phyloP scores from a whole-genome alignment of 1,284 basidiomycete genomes.

The Chondrostereum purpureum region DNA sequence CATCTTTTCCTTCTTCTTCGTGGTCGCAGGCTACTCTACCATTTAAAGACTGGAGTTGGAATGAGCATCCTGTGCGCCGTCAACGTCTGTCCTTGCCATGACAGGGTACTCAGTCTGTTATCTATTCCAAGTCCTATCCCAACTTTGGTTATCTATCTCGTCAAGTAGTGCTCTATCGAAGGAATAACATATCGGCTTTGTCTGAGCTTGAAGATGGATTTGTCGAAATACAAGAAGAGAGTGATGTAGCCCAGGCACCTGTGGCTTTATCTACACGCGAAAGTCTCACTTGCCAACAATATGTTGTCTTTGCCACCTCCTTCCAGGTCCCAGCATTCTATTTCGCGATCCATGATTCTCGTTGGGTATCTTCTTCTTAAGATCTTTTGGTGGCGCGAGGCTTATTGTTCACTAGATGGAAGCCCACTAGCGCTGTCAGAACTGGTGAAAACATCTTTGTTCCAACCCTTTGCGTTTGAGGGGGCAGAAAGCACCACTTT shows the following conservation, averaged over 20 bases:
- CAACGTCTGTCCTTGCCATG: conserved; percentile 12
- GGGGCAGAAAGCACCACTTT: conserved; percentile 42
- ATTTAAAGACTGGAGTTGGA: conserved; percentile 47
- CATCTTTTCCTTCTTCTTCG: not conserved
- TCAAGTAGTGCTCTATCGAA: conserved; percentile 12
- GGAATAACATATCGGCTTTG: not conserved
- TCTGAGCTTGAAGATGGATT: conserved; percentile 12
- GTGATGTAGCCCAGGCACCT: conserved; percentile 30
- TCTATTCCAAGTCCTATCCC: conserved; percentile 24
- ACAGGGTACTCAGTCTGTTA: conserved; percentile 8
- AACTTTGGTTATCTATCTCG: conserved; percentile 46
- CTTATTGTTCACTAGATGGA: conserved; percentile 43
- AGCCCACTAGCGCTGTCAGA: conserved; percentile 49
- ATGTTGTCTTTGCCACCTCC: conserved; percentile 64
- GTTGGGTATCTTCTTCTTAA: conserved; percentile 38
- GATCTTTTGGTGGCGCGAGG: conserved; percentile 8
- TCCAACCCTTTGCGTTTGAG: conserved; percentile 42
- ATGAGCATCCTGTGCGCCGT: conserved; percentile 26
- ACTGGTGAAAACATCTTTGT: conserved; percentile 51
- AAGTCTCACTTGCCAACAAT: conserved; percentile 45
- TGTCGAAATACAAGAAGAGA: conserved; percentile 21
- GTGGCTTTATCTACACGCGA: conserved; percentile 16
- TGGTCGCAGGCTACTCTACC: conserved; percentile 12
- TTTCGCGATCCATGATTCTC: conserved; percentile 58
- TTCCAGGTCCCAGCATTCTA: conserved; percentile 77